Evolutionary conservation across 495 filamentous ascomycete species (phyloP).

Genomic region (Aspergillus conjunctus): DNA sequence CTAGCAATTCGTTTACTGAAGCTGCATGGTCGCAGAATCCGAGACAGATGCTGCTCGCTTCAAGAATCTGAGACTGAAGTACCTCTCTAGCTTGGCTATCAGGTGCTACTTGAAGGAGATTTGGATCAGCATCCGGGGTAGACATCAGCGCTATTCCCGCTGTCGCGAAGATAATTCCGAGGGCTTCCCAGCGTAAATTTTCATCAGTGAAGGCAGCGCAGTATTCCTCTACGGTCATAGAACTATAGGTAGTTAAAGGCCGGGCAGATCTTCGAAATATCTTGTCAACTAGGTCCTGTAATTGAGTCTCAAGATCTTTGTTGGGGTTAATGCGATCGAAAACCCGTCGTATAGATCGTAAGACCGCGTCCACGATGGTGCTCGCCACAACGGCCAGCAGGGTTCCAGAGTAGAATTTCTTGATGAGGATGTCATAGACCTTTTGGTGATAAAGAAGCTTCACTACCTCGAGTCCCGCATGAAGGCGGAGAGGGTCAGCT

Average conservation of each 20-base stretch:
- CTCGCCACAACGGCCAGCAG: conserved; percentile 29
- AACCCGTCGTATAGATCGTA: conserved; percentile 30
- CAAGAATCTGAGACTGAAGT: conserved; percentile 40
- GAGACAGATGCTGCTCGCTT: conserved; percentile 47
- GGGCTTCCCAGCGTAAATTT: conserved; percentile 61
- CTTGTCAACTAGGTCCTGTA: conserved; percentile 33
- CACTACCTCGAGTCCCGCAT: conserved; percentile 48
- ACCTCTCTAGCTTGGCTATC: conserved; percentile 31
- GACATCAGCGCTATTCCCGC: conserved; percentile 46
- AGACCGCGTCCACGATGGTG: conserved; percentile 32
- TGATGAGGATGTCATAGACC: conserved; percentile 29
- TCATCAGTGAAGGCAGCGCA: conserved; percentile 50
- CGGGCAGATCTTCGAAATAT: conserved; percentile 41
- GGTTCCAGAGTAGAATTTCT: conserved; percentile 29
- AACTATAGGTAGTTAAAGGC: conserved; percentile 29
- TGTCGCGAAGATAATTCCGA: conserved; percentile 55
- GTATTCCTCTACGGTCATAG: conserved; percentile 41
- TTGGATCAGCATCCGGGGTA: conserved; percentile 41
- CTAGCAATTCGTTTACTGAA: conserved; percentile 50
- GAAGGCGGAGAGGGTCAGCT: conserved; percentile 36
- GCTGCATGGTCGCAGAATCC: conserved; percentile 50
- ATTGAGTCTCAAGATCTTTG: conserved; percentile 30
- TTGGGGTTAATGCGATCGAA: conserved; percentile 29
- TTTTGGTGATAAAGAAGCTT: conserved; percentile 41
- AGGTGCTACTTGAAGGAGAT: conserved; percentile 28